Base-by-base conservation (phyloP, 2,329 filamentous ascomycete genomes). In the Penicillium concentricum region DNA sequence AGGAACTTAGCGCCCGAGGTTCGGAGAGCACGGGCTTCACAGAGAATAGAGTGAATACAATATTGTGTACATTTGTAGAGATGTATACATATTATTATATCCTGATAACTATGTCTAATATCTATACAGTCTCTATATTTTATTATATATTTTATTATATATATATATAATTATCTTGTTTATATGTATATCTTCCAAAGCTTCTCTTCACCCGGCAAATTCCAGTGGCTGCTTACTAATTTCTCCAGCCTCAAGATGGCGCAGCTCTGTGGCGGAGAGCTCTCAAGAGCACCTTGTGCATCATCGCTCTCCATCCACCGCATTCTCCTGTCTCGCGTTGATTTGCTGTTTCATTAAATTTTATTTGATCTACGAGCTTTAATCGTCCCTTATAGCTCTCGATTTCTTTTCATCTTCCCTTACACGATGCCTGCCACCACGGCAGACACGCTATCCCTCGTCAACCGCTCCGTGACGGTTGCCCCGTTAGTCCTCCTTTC, bases 401-500 rank as follows among this genome's bases (percentile, higher is more conserved):
- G 18, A 34, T 42, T 50, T 28, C n/a, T 22, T 24, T 57, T 50
- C 30, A 47, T 18, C 16, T 43, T 12, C 47, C 50, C 51, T 54
- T 60, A 69, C 77, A 85, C 72, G 75, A 97, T 97, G 93, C 93
- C 92, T 79, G 88, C 93, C 77, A 97, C 93, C 65, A 97, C 93
- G 74, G 91, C 92, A 77, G 93, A 97, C 82, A 95, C 93, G 66
- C 87, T 97, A 76, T 95, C 91, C 67, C 88, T 97, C 74, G 92
- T 97, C 76, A 93, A 88, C 71, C 88, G 91, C 77, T 96, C 89
- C 78, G 94, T 99, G 77, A 96, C 93, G 67, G 93, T 99, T 78
- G 94, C 94, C 70, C 94, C 94, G 68, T 87, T 99, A 74, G 94
- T 99, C 71, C 91, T 99, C 67, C 91, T 99, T 72, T 97, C 93